These are phyloP conservation scores for Zygnema circumcarinatum DNA, from an alignment of 139 green algal species.

Conservation along the genomic window DNA sequence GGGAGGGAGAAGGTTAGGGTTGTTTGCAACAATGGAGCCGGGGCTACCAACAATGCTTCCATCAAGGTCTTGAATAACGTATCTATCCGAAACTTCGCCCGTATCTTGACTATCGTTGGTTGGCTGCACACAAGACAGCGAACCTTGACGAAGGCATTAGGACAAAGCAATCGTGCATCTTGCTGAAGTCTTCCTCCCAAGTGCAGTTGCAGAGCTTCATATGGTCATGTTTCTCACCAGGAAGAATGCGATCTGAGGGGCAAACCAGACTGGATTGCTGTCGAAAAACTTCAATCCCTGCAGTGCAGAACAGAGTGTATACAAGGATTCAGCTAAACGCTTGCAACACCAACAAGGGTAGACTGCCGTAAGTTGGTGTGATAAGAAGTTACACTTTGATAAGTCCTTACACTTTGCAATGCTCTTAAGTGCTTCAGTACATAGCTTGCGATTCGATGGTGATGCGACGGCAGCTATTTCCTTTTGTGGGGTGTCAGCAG, in stretches of 20 bases:
- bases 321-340: neutral
- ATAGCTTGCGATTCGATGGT: neutral
- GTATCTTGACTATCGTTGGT: neutral
- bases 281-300: neutral
- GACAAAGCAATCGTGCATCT: neutral
- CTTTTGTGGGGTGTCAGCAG: too few relatives aligned
- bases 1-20: neutral
- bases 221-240: neutral
- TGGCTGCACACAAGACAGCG: neutral
- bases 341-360: neutral
- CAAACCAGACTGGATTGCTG: neutral
- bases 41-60: neutral
- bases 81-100: neutral
- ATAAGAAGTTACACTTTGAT: neutral
- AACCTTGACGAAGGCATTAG: neutral
- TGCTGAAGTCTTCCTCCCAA: neutral
- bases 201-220: neutral
- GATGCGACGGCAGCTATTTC: too few relatives aligned
- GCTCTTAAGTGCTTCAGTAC: neutral
- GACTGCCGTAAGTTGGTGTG: neutral
- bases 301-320: neutral
- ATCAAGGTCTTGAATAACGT: neutral
- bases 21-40: neutral
- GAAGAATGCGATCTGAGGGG: neutral
- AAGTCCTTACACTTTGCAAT: neutral